phyloP scores from a whole-genome alignment of 768 basidiomycete genomes.

The Leucocoprinus leucothites region DNA sequence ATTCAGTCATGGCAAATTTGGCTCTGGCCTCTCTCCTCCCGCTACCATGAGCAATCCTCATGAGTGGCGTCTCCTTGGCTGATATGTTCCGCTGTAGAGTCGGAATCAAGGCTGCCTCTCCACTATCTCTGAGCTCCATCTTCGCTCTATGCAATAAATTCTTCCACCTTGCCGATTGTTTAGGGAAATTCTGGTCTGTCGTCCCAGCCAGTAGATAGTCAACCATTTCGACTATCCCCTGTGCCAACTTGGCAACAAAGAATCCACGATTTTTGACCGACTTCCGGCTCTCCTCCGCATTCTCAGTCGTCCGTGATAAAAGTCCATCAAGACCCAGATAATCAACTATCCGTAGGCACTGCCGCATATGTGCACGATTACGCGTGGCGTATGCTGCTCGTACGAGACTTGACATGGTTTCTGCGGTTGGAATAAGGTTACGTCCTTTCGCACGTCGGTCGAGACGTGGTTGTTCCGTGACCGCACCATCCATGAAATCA shows the following conservation, averaged over 20 bases:
- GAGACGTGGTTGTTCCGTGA: slow-evolving; percentile 31
- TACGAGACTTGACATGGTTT: slow-evolving; percentile 54
- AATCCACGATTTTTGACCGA: slow-evolving; percentile 34
- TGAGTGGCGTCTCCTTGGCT: background rate
- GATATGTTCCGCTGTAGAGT: background rate
- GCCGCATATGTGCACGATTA: slow-evolving; percentile 49
- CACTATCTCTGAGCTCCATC: slow-evolving; percentile 4
- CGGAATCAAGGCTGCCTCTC: slow-evolving; percentile 10
- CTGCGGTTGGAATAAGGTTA: slow-evolving; percentile 45
- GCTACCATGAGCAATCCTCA: background rate
- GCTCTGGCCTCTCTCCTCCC: too few relatives aligned
- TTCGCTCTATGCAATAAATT: slow-evolving; percentile 18
- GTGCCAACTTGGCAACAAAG: slow-evolving; percentile 46
- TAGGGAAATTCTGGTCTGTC: slow-evolving; percentile 18
- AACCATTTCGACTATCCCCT: slow-evolving; percentile 39
- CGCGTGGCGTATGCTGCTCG: slow-evolving; percentile 54
- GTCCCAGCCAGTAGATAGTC: slow-evolving; percentile 27
- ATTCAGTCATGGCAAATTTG: too few relatives aligned
- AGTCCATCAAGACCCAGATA: slow-evolving; percentile 40
- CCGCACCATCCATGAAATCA: slow-evolving; percentile 50
- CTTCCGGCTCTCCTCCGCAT: slow-evolving; percentile 27
- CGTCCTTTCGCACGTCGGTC: slow-evolving; percentile 41
- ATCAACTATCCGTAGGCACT: slow-evolving; percentile 57
- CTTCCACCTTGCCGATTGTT: slow-evolving; percentile 27
- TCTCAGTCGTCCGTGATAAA: slow-evolving; percentile 21